These are phyloP conservation scores for Dactylis glomerata DNA, from an alignment of 176 grass and related monocot genomes.

Conservation along the genomic window DNA sequence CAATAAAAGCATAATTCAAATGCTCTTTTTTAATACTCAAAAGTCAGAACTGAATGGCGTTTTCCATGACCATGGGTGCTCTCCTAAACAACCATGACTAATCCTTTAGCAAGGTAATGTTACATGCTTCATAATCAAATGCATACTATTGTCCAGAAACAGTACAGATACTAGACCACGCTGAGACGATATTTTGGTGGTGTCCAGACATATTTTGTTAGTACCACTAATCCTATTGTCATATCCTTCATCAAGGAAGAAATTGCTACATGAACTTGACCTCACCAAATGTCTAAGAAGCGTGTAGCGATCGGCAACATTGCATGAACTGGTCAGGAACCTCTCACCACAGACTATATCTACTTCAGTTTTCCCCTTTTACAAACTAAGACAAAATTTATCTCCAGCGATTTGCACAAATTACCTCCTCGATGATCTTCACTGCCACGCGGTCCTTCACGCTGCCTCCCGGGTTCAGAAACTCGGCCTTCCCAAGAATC, in stretches of 20 bases:
- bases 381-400: not conserved
- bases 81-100: not conserved
- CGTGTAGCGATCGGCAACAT: not conserved
- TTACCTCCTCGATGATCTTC: constrained; percentile 96
- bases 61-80: not conserved
- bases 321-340: not conserved
- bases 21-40: not conserved
- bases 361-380: not conserved
- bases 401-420: not conserved
- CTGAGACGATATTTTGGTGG: too few species aligned
- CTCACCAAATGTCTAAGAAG: not conserved
- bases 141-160: not conserved
- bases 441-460: constrained; percentile 91
- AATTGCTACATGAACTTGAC: not conserved
- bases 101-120: not conserved
- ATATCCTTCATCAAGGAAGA: not conserved
- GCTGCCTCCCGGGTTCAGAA: constrained; percentile 92
- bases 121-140: not conserved
- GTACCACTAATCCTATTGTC: not conserved
- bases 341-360: not conserved
- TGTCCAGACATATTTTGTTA: not conserved
- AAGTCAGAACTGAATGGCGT: not conserved
- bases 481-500: constrained; percentile 98
- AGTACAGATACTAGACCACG: not conserved
- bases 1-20: not conserved